Evolutionary conservation across 495 filamentous ascomycete species (phyloP), one percentile per base, ranked within the genome.

Genomic region (Xylaria nigripes): DNA sequence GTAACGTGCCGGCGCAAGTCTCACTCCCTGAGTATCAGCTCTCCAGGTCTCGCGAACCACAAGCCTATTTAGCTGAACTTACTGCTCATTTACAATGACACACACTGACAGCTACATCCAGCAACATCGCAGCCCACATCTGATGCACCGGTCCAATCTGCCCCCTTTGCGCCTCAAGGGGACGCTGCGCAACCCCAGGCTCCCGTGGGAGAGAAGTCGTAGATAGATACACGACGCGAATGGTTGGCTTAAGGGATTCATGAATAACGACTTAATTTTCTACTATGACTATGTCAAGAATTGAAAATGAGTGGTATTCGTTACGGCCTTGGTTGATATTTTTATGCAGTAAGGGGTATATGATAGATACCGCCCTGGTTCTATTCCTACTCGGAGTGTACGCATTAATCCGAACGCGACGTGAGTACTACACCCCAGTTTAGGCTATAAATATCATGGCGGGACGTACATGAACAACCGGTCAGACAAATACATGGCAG

Each of bases 141-240:
- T 9, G 16, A 32, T 2, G 29, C 50, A 23, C 7, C 50, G 9
- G 22, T 42, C 32, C 51, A 27, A 18, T 1, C 15, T 3, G 19
- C 51, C 3, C 10, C 43, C 13, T 21, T 21, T 16, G 22, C 29
- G 1, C 0, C 51, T 4, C 1, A 24, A 16, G 40, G 38, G 15
- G 53, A 50, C 10, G 16, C 43, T 6, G 48, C 32, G 8, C 41
- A 43, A 8, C 24, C 52, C 3, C 13, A 30, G 16, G 53, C 18
- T 1, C 13, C 53, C 4, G 30, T 46, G 16, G 44, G 30, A 5
- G 51, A 55, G 53, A 55, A 55, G 53, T 45, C 45, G 10, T 55
- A 34, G 18, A 10, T 1, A 3, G 22, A 4, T 25, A 24, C 3
- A 4, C 18, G 40, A 21, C 32, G 32, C 24, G 34, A 24, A 29